These are phyloP conservation scores for Xylaria bambusicola DNA, from an alignment of 495 filamentous ascomycete genomes.

Conservation along the genomic window DNA sequence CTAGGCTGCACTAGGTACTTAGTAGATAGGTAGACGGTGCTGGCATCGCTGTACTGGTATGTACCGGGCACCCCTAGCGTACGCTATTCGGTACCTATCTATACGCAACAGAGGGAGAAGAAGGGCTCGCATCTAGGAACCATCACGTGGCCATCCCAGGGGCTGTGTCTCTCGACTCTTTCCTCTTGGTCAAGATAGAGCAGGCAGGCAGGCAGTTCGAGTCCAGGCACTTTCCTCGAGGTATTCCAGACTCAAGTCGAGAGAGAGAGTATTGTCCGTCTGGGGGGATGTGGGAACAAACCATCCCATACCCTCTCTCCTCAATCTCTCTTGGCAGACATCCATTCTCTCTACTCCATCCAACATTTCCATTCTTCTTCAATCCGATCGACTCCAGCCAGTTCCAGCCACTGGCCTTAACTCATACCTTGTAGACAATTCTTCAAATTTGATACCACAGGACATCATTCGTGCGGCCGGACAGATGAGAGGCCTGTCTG, in stretches of 20 bases:
- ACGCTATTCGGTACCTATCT: too few relatives aligned
- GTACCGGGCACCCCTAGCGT: too few relatives aligned
- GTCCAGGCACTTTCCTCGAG: neutral
- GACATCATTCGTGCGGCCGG: neutral
- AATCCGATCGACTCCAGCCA: too few relatives aligned
- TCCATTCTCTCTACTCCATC: constrained; percentile 11
- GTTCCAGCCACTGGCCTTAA: too few relatives aligned
- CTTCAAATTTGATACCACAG: neutral
- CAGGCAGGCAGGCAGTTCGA: constrained; percentile 1
- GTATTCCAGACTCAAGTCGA: neutral
- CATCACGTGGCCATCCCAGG: constrained; percentile 5
- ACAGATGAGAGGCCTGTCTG: neutral
- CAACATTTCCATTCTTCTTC: constrained; percentile 1
- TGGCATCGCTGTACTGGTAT: too few relatives aligned
- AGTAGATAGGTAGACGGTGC: too few relatives aligned
- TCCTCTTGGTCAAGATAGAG: neutral
- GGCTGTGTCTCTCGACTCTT: neutral
- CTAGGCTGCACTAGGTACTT: neutral
- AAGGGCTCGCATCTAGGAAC: neutral
- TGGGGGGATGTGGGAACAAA: constrained; percentile 16
- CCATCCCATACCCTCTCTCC: constrained; percentile 5
- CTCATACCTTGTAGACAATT: neutral
- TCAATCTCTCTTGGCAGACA: neutral
- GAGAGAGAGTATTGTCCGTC: neutral
- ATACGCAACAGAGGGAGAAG: neutral